phyloP scores from a whole-genome alignment of 306 rosid species.

The Gynostemma pentaphyllum region DNA sequence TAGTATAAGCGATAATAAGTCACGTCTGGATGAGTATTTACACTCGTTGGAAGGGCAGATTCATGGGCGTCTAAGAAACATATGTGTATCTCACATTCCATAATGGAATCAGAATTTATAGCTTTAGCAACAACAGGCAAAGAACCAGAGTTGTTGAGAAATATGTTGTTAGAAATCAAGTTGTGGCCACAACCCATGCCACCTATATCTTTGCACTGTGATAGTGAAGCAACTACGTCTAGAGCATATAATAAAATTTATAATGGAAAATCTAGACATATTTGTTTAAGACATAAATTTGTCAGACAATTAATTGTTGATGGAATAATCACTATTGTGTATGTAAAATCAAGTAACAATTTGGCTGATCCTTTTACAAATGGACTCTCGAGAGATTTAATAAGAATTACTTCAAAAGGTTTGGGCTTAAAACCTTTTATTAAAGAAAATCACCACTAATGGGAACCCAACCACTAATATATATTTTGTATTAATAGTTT shows the following conservation, averaged over 20 bases:
- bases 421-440: no score
- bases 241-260: neutral
- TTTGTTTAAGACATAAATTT: neutral
- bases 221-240: neutral
- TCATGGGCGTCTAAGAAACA: neutral
- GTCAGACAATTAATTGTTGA: neutral
- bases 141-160: neutral
- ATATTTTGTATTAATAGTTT: neutral
- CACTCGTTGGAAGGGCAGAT: neutral
- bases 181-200: slow-evolving; percentile 1
- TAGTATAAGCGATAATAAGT: neutral
- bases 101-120: neutral
- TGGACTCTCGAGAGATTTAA: slow-evolving; percentile 5
- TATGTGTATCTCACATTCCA: neutral
- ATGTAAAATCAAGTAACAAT: no score
- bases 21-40: neutral
- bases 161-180: neutral
- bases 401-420: slow-evolving; percentile 20
- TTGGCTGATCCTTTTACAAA: no score
- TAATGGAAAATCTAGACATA: slow-evolving; percentile 3
- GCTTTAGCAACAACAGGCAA: neutral
- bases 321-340: no score
- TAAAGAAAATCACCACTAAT: slow-evolving; percentile 18
- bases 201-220: slow-evolving; percentile 1
- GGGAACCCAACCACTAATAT: slow-evolving; percentile 3